Percentiles rank a stretch among this genome's conserved stretches.
These are phyloP conservation scores for Nemania sp. DNA, from an alignment of 2,329 filamentous ascomycete genomes.

Conservation along the genomic window DNA sequence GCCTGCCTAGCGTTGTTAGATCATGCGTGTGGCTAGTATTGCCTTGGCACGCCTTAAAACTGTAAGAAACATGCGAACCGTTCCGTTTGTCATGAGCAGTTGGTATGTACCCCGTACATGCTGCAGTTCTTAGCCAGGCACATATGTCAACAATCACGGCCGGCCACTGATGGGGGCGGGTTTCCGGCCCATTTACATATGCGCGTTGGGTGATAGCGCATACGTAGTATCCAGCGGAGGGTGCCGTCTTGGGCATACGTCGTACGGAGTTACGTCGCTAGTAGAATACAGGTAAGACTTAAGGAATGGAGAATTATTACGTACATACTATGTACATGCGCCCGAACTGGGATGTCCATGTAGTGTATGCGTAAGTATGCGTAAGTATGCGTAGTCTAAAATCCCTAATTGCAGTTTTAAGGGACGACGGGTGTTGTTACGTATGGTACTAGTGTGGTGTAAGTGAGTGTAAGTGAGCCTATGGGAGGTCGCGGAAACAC, in stretches of 20 bases:
- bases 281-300: background rate
- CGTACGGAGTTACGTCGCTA: too few species aligned
- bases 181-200: conserved; percentile 2
- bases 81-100: conserved; percentile 2
- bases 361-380: background rate
- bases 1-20: background rate
- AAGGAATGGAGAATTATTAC: background rate
- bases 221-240: background rate
- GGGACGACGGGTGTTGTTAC: background rate
- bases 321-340: background rate
- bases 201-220: conserved; percentile 1
- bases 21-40: conserved; percentile 2
- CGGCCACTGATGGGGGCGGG: background rate
- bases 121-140: conserved; percentile 16
- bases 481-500: background rate
- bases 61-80: conserved; percentile 16
- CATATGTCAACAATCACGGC: conserved; percentile 12
- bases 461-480: background rate
- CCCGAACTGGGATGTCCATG: background rate
- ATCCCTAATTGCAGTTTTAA: background rate
- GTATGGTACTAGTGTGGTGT: background rate
- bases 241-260: conserved; percentile 2
- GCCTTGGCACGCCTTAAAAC: conserved; percentile 2
- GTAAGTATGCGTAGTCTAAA: background rate
- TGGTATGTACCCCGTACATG: conserved; percentile 18